phyloP scores from a whole-genome alignment of 306 rosid genomes.

The Pyrus bretschneideri region DNA sequence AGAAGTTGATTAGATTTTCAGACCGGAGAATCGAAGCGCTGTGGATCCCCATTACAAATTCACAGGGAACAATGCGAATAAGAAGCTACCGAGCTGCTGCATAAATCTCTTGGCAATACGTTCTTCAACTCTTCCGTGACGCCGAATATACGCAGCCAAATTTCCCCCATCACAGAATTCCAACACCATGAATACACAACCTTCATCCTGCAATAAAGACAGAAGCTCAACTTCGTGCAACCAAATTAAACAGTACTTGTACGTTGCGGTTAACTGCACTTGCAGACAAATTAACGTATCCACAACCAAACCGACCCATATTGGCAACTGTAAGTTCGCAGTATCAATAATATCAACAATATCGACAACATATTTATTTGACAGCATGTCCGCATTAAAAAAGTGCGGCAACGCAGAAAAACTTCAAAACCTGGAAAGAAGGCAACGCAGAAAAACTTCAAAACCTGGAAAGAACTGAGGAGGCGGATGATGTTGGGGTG shows the following conservation, averaged over 20 bases:
- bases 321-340: too few relatives aligned
- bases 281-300: too few relatives aligned
- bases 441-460: not conserved
- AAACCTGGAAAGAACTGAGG: conserved; percentile 39
- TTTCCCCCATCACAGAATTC: conserved; percentile 58
- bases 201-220: conserved; percentile 29
- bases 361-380: too few relatives aligned
- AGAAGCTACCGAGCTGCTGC: conserved; percentile 56
- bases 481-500: conserved; percentile 57
- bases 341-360: too few relatives aligned
- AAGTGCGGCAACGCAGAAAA: not conserved
- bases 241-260: not conserved
- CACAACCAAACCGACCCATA: too few relatives aligned
- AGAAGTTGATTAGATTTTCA: not conserved
- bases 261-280: too few relatives aligned
- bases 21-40: not conserved
- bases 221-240: not conserved
- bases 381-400: too few relatives aligned
- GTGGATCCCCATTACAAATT: not conserved
- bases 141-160: conserved; percentile 47
- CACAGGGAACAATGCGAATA: not conserved
- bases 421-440: conserved; percentile 33
- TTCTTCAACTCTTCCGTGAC: conserved; percentile 45
- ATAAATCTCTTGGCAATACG: conserved; percentile 43
- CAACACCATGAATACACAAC: conserved; percentile 39